phyloP scores from a whole-genome alignment of 2,329 filamentous ascomycete genomes.

The Acephala macrosclerotiorum region DNA sequence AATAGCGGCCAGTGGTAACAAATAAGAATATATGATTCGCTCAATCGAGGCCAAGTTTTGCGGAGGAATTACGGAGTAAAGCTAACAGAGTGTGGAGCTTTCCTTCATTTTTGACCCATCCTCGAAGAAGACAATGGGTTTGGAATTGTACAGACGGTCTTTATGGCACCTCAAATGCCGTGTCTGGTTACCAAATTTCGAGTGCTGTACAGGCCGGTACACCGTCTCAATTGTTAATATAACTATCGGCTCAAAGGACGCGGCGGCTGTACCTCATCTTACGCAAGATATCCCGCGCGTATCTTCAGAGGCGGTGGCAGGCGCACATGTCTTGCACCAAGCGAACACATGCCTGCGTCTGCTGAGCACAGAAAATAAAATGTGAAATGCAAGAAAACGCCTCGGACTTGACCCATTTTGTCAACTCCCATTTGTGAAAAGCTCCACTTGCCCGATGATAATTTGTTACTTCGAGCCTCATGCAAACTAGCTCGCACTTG shows the following conservation, averaged over 20 bases:
- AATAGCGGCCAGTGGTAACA: neutral
- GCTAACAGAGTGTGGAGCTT: neutral
- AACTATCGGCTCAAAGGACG: conserved; percentile 13
- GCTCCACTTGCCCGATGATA: conserved; percentile 11
- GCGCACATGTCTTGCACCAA: conserved; percentile 6
- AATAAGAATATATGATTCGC: neutral
- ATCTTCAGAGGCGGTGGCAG: conserved; percentile 4
- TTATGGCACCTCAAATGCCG: neutral
- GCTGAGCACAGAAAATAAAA: conserved; percentile 10
- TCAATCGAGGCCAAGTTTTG: neutral
- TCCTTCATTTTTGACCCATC: neutral
- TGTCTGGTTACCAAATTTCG: neutral
- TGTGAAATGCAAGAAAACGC: conserved; percentile 2
- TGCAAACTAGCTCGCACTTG: conserved; percentile 8
- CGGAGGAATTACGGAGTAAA: neutral
- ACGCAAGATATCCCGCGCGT: conserved; percentile 3
- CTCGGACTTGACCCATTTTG: conserved; percentile 10
- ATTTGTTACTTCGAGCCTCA: conserved; percentile 18
- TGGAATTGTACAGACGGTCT: neutral
- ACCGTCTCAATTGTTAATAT: neutral
- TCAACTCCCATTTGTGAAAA: neutral
- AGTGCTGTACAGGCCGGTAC: neutral
- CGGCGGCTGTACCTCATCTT: conserved; percentile 11
- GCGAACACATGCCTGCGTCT: conserved; percentile 4
- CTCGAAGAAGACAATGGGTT: neutral